A percentile compares a stretch with the other conserved stretches of the same genome.
phyloP scores from a whole-genome alignment of 106 monocot species.

The Dioscorea dumetorum region DNA sequence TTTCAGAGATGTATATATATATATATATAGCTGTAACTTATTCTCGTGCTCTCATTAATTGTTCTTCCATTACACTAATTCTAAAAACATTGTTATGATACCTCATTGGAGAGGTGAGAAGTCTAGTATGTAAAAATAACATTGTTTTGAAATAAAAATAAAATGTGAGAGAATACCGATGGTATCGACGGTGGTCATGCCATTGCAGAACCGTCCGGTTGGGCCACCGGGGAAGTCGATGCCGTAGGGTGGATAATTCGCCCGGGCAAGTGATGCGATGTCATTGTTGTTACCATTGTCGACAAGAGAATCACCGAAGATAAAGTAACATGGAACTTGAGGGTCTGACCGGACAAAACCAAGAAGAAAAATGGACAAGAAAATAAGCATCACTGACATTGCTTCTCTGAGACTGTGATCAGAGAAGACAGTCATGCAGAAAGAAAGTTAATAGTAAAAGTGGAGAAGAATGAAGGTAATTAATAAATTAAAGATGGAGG shows the following conservation, averaged over 20 bases:
- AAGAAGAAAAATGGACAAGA: neutral
- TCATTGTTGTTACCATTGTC: conserved; percentile 95
- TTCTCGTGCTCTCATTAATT: no score
- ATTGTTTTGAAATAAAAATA: no score
- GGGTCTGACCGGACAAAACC: conserved; percentile 30
- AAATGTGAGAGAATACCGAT: conserved; percentile 24
- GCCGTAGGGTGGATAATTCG: conserved; percentile 82
- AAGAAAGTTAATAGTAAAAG: no score
- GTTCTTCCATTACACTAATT: no score
- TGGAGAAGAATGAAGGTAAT: no score
- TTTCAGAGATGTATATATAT: conserved; percentile 18
- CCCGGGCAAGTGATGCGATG: conserved; percentile 69
- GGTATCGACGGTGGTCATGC: conserved; percentile 69
- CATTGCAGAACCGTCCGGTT: conserved; percentile 80
- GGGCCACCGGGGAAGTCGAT: conserved; percentile 77
- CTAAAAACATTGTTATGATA: no score
- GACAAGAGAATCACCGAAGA: conserved; percentile 91
- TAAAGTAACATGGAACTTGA: conserved; percentile 81
- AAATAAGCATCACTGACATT: neutral
- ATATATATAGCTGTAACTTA: no score
- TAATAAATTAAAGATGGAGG: no score
- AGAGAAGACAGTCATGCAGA: no score
- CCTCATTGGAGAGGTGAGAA: no score
- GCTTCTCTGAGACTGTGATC: no score
- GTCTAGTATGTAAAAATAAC: no score